phyloP scores from a whole-genome alignment of 495 filamentous ascomycete genomes.

The Aspergillus ostianus region DNA sequence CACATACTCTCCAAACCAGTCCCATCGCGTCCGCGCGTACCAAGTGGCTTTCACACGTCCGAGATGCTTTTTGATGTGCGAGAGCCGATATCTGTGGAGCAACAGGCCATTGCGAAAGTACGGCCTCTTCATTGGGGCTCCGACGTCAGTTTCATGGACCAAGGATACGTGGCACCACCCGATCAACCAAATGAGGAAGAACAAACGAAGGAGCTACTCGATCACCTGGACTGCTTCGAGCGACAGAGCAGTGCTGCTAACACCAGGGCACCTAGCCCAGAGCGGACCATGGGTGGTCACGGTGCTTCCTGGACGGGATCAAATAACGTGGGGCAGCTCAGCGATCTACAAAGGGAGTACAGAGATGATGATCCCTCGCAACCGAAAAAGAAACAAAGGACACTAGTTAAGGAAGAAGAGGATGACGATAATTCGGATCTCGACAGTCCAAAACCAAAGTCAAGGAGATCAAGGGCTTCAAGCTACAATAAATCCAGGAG shows the following conservation, averaged over 20 bases:
- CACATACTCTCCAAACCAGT: constrained; percentile 12
- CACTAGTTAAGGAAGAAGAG: constrained; percentile 35
- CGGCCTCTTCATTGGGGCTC: constrained; percentile 62
- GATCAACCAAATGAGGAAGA: constrained; percentile 56
- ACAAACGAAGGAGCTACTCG: constrained; percentile 51
- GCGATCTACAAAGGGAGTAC: constrained; percentile 17
- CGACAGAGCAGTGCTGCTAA: constrained; percentile 52
- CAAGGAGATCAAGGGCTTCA: constrained; percentile 49
- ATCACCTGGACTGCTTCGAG: constrained; percentile 53
- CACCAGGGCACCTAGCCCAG: constrained; percentile 59
- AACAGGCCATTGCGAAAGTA: constrained; percentile 38
- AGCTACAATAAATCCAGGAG: constrained; percentile 30
- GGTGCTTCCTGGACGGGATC: constrained; percentile 16
- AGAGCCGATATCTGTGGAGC: constrained; percentile 39
- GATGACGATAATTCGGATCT: constrained; percentile 40
- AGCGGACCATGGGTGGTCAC: constrained; percentile 23
- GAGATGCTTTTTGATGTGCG: constrained; percentile 47
- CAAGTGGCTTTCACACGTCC: constrained; percentile 41
- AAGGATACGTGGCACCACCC: constrained; percentile 54
- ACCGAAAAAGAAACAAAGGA: constrained; percentile 38
- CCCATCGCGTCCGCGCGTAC: constrained; percentile 23
- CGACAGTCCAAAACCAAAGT: constrained; percentile 39
- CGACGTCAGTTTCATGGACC: constrained; percentile 58
- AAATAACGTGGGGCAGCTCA: constrained; percentile 9
- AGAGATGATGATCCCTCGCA: constrained; percentile 27